Conservation (phyloP, 2,329 filamentous ascomycete genomes). For the Cercospora beticola region DNA sequence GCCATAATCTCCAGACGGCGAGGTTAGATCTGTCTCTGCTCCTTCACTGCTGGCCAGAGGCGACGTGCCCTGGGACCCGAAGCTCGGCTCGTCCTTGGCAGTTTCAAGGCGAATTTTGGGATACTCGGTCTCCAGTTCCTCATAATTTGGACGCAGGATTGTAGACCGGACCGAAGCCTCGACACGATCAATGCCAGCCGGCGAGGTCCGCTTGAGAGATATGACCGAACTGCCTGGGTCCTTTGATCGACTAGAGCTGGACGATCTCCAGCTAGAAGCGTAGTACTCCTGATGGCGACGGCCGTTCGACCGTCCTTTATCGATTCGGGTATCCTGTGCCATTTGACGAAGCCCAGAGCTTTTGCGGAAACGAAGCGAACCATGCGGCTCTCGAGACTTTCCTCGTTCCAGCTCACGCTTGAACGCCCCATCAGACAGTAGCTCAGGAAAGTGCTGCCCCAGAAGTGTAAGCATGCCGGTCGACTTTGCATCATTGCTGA, state of each 20-base stretch:
- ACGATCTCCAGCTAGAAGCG: background rate
- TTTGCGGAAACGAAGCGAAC: background rate
- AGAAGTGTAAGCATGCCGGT: background rate
- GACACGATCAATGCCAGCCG: background rate
- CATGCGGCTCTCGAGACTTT: background rate
- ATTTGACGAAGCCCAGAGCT: background rate
- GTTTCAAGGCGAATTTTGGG: background rate
- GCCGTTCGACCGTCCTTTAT: background rate
- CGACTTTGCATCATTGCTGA: background rate
- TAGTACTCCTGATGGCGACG: background rate
- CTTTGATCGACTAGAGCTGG: background rate
- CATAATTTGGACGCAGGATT: background rate
- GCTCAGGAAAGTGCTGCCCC: background rate
- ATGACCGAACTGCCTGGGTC: background rate
- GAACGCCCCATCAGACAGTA: background rate
- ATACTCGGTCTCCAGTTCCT: background rate
- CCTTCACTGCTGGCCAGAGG: background rate
- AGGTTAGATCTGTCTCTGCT: background rate
- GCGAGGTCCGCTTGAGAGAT: background rate
- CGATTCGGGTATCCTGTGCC: background rate
- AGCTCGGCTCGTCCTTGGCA: background rate
- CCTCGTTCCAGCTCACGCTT: background rate
- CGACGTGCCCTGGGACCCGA: background rate
- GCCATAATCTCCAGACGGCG: background rate
- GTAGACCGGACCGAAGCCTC: background rate